Percentiles rank a stretch among this genome's conserved stretches.
Evolutionary conservation across 2,329 filamentous ascomycete genomes (phyloP).

Genomic region (Dactylellina drechsleri): DNA sequence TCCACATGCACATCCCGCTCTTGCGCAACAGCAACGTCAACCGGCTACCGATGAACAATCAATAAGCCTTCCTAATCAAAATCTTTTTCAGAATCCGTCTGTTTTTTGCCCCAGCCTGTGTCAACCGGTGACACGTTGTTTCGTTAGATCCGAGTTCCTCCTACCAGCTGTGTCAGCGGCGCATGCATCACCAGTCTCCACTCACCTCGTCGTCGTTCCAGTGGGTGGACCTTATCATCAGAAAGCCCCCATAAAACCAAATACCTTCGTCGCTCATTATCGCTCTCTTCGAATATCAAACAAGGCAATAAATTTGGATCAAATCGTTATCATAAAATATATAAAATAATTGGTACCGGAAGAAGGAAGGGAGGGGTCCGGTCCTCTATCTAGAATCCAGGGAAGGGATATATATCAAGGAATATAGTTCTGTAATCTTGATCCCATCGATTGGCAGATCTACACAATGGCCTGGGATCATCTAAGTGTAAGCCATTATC

Average conservation of each 20-base stretch:
- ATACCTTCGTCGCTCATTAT: constrained; percentile 20
- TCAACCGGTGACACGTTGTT: constrained; percentile 23
- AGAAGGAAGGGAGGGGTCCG: constrained; percentile 36
- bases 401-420: constrained; percentile 20
- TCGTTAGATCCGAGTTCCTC: constrained; percentile 39
- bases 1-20: constrained; percentile 28
- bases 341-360: neutral
- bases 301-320: neutral
- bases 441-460: constrained; percentile 27
- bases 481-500: constrained; percentile 59
- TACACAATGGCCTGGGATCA: constrained; percentile 66
- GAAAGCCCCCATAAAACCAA: constrained; percentile 44
- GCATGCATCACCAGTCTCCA: constrained; percentile 45
- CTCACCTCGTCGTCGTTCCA: constrained; percentile 37
- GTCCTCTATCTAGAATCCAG: constrained; percentile 17
- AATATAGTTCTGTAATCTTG: constrained; percentile 22
- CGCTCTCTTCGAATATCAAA: constrained; percentile 6
- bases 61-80: neutral
- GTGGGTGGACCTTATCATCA: constrained; percentile 44
- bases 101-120: constrained; percentile 19
- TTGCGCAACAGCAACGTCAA: constrained; percentile 30
- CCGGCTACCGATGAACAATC: neutral
- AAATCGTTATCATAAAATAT: constrained; percentile 13
- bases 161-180: constrained; percentile 17
- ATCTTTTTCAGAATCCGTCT: neutral